phyloP scores from a whole-genome alignment of 2,329 filamentous ascomycete species.

The Pezicula neosporulosa region DNA sequence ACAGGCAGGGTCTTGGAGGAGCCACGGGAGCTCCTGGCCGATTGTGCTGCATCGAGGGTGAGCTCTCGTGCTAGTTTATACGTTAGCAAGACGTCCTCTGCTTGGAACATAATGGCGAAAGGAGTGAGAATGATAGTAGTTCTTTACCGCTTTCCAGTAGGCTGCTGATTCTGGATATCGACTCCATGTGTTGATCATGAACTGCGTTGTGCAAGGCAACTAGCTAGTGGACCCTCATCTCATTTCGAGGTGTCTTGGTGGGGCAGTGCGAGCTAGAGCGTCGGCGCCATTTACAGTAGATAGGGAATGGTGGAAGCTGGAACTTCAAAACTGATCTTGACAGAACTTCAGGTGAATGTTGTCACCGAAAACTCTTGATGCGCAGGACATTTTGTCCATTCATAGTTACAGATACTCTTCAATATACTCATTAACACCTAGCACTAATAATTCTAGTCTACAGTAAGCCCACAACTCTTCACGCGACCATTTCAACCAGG shows the following conservation, averaged over 20 bases:
- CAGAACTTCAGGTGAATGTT: too few species aligned
- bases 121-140: not conserved
- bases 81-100: slow-evolving; percentile 6
- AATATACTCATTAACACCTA: slow-evolving; percentile 17
- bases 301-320: too few species aligned
- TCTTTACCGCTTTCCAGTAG: slow-evolving; percentile 87
- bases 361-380: too few species aligned
- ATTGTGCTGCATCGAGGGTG: slow-evolving; percentile 93
- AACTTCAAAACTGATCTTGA: too few species aligned
- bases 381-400: too few species aligned
- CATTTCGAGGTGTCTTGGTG: not conserved
- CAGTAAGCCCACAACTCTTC: slow-evolving; percentile 4
- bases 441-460: slow-evolving; percentile 22
- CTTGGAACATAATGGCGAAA: slow-evolving; percentile 1
- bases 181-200: slow-evolving; percentile 68
- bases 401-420: too few species aligned
- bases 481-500: not conserved
- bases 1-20: slow-evolving; percentile 66
- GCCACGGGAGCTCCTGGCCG: slow-evolving; percentile 65
- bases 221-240: not conserved
- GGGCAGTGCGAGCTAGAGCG: too few species aligned
- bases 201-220: not conserved
- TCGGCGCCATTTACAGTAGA: too few species aligned
- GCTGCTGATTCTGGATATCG: slow-evolving; percentile 87
- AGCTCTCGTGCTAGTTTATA: slow-evolving; percentile 76